Base-by-base conservation (phyloP, 768 basidiomycete genomes). In the Gymnopilus dilepis region DNA sequence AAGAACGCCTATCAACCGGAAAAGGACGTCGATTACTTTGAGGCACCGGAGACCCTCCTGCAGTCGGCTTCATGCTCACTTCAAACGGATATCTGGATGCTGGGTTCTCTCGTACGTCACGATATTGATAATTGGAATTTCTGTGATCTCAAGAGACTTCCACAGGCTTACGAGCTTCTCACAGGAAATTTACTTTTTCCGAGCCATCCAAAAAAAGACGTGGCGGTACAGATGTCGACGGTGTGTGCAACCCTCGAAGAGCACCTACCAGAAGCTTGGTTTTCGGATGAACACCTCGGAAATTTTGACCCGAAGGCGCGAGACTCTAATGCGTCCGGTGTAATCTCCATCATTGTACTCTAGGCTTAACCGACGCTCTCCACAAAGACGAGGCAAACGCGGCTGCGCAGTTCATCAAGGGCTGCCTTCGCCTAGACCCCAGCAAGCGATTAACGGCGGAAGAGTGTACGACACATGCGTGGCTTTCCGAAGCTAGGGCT, bases 31-130 rank as follows among this genome's bases (percentile, higher is more conserved):
- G 60, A 62, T 40, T 67, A 67, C 34, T 8, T 17, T 19, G 59
- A 30, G 11, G 66, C 66, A 6, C 66, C 66, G 11, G 66, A 67
- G 48, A 64, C 66, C 0, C 48, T 65, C 8, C 41, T 61, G 21
- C 13, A 58, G 13, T 11, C 50, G n/a, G 28, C 67, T 5, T 55
- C 67, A 0, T 65, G 61, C 15, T 60, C 61, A 17, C 62, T 30
- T 26, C 50, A 65, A 53, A 65, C 67, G 38, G 67, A 68, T 45
- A 65, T 68, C 9, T 65, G 67, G 64, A 63, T 61, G 59, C 45
- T 65, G 15, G 64, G 64, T 30, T 51, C 9, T 38, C 28, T 63
- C 48, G 67, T 65, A 51, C 15, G 58, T 59, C 47, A 1, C n/a
- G 12, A n/a, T n/a, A n/a, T n/a, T n/a, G n/a, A n/a, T n/a, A n/a